Percentiles rank a stretch among this genome's conserved stretches.
Conservation (phyloP, 2,329 filamentous ascomycete genomes). For the Calonectria pseudoreteaudii region DNA sequence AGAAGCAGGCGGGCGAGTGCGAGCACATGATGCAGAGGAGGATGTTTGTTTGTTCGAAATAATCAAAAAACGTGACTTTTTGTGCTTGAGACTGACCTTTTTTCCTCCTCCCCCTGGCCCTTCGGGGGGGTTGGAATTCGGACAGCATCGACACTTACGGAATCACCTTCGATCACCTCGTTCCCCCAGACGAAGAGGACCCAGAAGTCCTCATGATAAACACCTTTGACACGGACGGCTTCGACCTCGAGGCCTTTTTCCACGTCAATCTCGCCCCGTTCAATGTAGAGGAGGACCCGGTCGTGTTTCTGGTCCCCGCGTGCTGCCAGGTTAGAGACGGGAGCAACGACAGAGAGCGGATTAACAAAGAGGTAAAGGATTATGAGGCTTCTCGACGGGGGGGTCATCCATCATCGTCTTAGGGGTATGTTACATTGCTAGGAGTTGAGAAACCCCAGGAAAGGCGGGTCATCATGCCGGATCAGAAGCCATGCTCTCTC, state of each 20-base stretch:
- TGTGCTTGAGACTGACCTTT: neutral
- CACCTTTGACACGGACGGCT: neutral
- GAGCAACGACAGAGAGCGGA: neutral
- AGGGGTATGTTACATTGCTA: neutral
- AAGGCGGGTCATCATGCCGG: neutral
- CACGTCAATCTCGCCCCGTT: neutral
- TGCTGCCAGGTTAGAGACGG: neutral
- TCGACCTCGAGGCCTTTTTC: neutral
- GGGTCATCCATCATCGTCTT: neutral
- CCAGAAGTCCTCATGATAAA: slow-evolving; percentile 5
- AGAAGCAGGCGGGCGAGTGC: neutral
- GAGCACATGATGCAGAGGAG: neutral
- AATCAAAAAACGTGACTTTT: neutral
- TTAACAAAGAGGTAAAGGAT: neutral
- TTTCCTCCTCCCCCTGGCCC: too few relatives aligned
- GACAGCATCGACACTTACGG: neutral
- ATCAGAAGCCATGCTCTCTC: neutral
- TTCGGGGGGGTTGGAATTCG: too few relatives aligned
- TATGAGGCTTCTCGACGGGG: neutral
- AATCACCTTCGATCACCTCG: slow-evolving; percentile 1
- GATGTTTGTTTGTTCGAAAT: neutral
- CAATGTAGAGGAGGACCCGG: neutral
- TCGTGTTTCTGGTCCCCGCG: neutral
- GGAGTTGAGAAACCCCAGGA: too few relatives aligned
- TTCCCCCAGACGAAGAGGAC: neutral